Evolutionary conservation across 2,329 filamentous ascomycete genomes (phyloP).

Genomic region (Curvularia spicifera): DNA sequence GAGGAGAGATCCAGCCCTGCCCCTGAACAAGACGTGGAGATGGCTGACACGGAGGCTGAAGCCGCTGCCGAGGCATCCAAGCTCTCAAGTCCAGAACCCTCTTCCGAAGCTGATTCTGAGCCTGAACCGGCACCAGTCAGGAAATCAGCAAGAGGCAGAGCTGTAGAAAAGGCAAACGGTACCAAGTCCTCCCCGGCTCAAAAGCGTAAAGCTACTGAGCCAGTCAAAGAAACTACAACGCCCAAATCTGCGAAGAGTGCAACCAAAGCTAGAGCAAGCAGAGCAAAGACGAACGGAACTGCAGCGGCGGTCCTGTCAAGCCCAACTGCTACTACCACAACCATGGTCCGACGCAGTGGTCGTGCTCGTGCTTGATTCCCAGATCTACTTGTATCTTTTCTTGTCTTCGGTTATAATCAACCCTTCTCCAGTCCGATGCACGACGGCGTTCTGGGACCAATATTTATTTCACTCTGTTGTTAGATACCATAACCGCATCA

Average conservation of each 20-base stretch:
- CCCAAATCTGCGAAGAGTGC: slow-evolving; percentile 27
- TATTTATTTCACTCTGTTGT: neutral
- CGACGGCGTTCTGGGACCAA: neutral
- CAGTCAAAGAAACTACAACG: slow-evolving; percentile 20
- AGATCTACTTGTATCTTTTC: neutral
- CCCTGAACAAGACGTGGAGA: slow-evolving; percentile 40
- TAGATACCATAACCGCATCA: slow-evolving; percentile 5
- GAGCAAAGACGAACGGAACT: slow-evolving; percentile 24
- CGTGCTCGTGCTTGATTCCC: slow-evolving; percentile 23
- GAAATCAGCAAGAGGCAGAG: slow-evolving; percentile 24
- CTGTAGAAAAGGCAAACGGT: slow-evolving; percentile 27
- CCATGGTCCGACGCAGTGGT: slow-evolving; percentile 28
- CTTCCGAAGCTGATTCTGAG: slow-evolving; percentile 22
- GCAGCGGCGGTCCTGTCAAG: slow-evolving; percentile 19
- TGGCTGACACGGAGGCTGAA: slow-evolving; percentile 30
- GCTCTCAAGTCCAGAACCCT: slow-evolving; percentile 22
- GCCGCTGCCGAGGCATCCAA: slow-evolving; percentile 22
- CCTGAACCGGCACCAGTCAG: slow-evolving; percentile 26
- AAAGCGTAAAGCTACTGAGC: slow-evolving; percentile 26
- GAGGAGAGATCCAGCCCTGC: slow-evolving; percentile 22
- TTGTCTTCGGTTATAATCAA: neutral
- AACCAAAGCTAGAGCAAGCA: slow-evolving; percentile 23
- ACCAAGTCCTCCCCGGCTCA: slow-evolving; percentile 27
- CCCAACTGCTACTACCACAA: slow-evolving; percentile 23
- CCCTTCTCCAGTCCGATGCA: neutral